phyloP scores from a whole-genome alignment of 176 grass and related monocot genomes.

The Zea luxurians region DNA sequence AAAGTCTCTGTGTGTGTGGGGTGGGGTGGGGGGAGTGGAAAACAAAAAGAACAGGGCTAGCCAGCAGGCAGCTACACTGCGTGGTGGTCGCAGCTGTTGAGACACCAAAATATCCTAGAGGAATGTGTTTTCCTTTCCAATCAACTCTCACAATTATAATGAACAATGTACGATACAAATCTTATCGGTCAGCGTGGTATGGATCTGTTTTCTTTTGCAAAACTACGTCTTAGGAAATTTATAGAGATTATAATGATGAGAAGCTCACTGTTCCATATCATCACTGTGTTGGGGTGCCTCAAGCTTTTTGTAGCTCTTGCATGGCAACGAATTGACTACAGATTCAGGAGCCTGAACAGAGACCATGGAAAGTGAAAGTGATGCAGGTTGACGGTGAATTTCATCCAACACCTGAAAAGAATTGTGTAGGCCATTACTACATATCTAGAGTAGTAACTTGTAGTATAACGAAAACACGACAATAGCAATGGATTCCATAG shows the following conservation, averaged over 20 bases:
- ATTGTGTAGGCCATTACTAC: constrained; percentile 33
- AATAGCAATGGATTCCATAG: constrained; percentile 21
- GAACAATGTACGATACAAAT: neutral
- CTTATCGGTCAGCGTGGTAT: neutral
- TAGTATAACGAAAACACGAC: constrained; percentile 14
- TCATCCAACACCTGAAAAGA: constrained; percentile 93
- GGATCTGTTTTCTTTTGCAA: constrained; percentile 16
- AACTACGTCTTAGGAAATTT: constrained; percentile 13
- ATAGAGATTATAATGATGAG: constrained; percentile 25
- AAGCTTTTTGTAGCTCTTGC: constrained; percentile 77
- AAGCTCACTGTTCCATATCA: constrained; percentile 91
- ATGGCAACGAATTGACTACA: constrained; percentile 84
- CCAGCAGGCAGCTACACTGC: neutral
- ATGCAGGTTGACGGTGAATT: constrained; percentile 83
- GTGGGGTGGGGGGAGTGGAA: neutral
- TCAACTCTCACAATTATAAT: neutral
- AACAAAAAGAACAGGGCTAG: neutral
- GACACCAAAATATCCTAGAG: neutral
- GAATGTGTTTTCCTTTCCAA: neutral
- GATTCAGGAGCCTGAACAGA: constrained; percentile 83
- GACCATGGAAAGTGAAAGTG: constrained; percentile 76
- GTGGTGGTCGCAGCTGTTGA: neutral
- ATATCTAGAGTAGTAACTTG: constrained; percentile 27
- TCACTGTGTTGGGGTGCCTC: constrained; percentile 50
- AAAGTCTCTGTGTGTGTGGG: neutral